phyloP scores from a whole-genome alignment of 2,329 filamentous ascomycete species.

The Phialophora expanda region DNA sequence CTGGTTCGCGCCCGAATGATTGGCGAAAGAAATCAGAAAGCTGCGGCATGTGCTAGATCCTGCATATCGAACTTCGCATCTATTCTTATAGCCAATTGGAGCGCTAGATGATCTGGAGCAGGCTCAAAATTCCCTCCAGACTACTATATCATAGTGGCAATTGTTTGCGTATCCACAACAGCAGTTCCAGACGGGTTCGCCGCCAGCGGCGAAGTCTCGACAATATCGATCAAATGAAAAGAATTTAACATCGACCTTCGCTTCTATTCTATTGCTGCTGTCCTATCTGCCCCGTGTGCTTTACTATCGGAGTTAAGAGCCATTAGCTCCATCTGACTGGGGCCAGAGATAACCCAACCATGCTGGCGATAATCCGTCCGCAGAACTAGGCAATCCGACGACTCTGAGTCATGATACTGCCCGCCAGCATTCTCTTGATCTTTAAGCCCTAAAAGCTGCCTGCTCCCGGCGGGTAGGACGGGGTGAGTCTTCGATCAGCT shows the following conservation, averaged over 20 bases:
- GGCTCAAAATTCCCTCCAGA: constrained; percentile 15
- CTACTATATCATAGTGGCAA: constrained; percentile 12
- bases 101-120: constrained; percentile 1
- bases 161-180: background rate
- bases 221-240: background rate
- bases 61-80: constrained; percentile 13
- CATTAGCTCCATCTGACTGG: constrained; percentile 17
- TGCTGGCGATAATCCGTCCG: background rate
- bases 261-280: background rate
- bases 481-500: background rate
- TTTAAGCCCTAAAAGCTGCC: background rate
- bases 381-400: background rate
- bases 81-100: constrained; percentile 20
- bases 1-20: constrained; percentile 10
- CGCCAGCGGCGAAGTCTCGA: background rate
- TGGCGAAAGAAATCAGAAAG: constrained; percentile 14
- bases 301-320: constrained; percentile 13
- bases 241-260: background rate
- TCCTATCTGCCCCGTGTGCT: background rate
- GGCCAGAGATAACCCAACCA: background rate
- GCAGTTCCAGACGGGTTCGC: constrained; percentile 9
- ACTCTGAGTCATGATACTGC: constrained; percentile 14
- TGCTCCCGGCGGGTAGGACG: background rate
- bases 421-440: background rate
- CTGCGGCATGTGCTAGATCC: constrained; percentile 25